Evolutionary conservation across 2,329 filamentous ascomycete species (phyloP).

Genomic region (Alternaria brassicicola): DNA sequence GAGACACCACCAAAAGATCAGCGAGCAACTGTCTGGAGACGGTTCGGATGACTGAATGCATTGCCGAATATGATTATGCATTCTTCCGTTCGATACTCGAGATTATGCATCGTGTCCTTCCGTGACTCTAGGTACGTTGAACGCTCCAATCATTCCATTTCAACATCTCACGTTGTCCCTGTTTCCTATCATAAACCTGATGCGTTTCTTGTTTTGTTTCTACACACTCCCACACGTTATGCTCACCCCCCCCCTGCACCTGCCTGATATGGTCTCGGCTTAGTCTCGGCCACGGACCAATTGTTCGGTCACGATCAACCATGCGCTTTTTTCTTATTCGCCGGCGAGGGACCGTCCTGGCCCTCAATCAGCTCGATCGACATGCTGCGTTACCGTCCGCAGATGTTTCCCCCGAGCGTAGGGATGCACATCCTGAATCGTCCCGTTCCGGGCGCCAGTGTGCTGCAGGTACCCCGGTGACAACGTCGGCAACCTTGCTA

Average conservation of each 20-base stretch:
- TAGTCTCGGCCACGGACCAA: slow-evolving; percentile 19
- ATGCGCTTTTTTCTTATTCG: slow-evolving; percentile 14
- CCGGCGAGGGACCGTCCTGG: not conserved
- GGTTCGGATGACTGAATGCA: slow-evolving; percentile 27
- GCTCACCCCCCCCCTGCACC: slow-evolving; percentile 15
- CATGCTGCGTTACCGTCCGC: not conserved
- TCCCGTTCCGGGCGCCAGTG: not conserved
- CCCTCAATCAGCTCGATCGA: slow-evolving; percentile 10
- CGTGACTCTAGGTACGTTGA: slow-evolving; percentile 12
- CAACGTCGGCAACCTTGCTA: slow-evolving; percentile 1
- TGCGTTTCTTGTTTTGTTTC: slow-evolving; percentile 1
- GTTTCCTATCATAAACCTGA: not conserved
- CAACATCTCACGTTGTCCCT: slow-evolving; percentile 7
- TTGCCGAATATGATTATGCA: not conserved
- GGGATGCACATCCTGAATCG: slow-evolving; percentile 3
- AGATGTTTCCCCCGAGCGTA: slow-evolving; percentile 11
- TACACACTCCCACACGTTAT: not conserved
- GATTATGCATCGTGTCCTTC: not conserved
- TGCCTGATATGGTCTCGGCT: slow-evolving; percentile 24
- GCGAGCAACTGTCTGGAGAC: slow-evolving; percentile 37
- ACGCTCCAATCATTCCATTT: slow-evolving; percentile 10
- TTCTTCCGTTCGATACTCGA: slow-evolving; percentile 4
- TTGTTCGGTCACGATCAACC: slow-evolving; percentile 13
- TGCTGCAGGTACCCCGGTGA: slow-evolving; percentile 8
- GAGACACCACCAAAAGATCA: slow-evolving; percentile 32